phyloP scores from a whole-genome alignment of 2,329 filamentous ascomycete species.

The Endothia cerciana region DNA sequence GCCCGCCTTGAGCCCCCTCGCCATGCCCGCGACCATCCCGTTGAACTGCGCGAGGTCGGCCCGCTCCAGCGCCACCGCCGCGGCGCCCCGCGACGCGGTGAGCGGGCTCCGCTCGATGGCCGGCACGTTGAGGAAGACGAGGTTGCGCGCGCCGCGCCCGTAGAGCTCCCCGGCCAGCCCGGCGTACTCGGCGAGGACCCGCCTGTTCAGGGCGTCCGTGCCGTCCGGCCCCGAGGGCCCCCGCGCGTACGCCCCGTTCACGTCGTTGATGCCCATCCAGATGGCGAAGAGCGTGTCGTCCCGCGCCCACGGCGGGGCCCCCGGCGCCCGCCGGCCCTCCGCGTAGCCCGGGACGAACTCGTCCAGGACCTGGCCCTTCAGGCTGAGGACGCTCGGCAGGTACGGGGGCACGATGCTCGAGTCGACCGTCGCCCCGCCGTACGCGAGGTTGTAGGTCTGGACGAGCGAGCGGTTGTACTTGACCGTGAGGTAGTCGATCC shows the following conservation, averaged over 20 bases:
- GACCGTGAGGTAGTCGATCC: constrained; percentile 53
- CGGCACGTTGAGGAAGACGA: constrained; percentile 62
- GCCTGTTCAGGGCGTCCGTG: constrained; percentile 39
- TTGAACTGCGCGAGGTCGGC: constrained; percentile 58
- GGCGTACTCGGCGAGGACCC: constrained; percentile 47
- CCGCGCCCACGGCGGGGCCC: constrained; percentile 40
- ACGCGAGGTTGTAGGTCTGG: constrained; percentile 57
- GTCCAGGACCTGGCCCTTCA: constrained; percentile 54
- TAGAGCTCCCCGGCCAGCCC: constrained; percentile 50
- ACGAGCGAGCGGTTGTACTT: constrained; percentile 51
- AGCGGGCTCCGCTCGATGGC: constrained; percentile 58
- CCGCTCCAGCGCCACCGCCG: constrained; percentile 41
- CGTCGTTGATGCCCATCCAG: constrained; percentile 62
- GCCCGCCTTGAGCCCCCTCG: constrained; percentile 36
- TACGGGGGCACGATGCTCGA: constrained; percentile 56
- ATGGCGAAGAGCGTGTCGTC: constrained; percentile 48
- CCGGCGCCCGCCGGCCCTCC: constrained; percentile 43
- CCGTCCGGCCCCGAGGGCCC: constrained; percentile 36
- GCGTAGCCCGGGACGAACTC: constrained; percentile 43
- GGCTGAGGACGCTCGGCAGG: constrained; percentile 48
- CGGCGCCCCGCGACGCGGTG: constrained; percentile 44
- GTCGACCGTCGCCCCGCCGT: constrained; percentile 58
- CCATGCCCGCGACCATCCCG: constrained; percentile 45
- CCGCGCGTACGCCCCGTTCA: constrained; percentile 50
- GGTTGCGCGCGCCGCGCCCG: constrained; percentile 56